Conservation (phyloP, 257 asterid genomes). For the Salvia hispanica region DNA sequence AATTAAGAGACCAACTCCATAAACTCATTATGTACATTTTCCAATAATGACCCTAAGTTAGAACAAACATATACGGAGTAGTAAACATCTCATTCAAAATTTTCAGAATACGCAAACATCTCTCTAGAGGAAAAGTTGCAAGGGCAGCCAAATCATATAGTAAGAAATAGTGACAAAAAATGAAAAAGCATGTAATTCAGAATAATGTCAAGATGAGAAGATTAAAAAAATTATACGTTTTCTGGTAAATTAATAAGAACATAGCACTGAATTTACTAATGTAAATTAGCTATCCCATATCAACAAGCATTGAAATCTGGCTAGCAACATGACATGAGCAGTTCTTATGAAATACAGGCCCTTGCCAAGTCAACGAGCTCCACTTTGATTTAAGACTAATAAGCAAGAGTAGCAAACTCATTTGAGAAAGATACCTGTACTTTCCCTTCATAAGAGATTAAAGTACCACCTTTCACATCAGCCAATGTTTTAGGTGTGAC, state of each 20-base stretch:
- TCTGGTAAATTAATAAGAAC: not conserved
- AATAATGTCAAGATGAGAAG: not conserved
- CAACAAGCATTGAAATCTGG: conserved; percentile 22
- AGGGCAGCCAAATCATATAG: conserved; percentile 21
- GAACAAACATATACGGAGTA: conserved; percentile 7
- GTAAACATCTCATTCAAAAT: conserved; percentile 13
- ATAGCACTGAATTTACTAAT: conserved; percentile 6
- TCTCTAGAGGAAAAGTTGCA: conserved; percentile 1
- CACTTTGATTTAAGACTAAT: conserved; percentile 5
- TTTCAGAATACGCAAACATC: conserved; percentile 1
- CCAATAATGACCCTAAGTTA: not conserved
- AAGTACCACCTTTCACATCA: conserved; percentile 98
- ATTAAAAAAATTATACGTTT: not conserved
- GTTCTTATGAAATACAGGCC: not conserved
- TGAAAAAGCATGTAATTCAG: not conserved
- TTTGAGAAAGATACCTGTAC: conserved; percentile 63
- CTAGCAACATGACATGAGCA: conserved; percentile 1
- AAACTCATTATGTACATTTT: not conserved
- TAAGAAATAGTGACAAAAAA: no score
- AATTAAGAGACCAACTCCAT: conserved; percentile 10
- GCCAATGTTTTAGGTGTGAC: conserved; percentile 98
- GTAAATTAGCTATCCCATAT: conserved; percentile 21
- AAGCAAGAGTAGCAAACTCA: conserved; percentile 16
- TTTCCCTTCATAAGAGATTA: conserved; percentile 91
- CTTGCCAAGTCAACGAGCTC: not conserved